Percentiles rank a stretch among this genome's conserved stretches.
These are phyloP conservation scores for Fusarium xylarioides DNA, from an alignment of 2,329 filamentous ascomycete genomes.

Conservation along the genomic window DNA sequence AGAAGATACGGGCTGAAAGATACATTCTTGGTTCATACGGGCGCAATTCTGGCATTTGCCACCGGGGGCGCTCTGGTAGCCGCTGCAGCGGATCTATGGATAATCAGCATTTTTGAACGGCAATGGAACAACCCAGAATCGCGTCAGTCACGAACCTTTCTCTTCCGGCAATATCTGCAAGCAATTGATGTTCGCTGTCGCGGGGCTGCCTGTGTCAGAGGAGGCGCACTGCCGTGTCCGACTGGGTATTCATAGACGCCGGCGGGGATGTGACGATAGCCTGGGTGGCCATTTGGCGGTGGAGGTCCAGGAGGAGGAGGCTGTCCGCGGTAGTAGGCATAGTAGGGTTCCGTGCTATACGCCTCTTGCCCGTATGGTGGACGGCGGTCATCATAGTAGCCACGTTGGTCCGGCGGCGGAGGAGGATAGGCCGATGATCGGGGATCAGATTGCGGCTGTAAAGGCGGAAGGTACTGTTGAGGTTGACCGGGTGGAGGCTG, in stretches of 20 bases:
- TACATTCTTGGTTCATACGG: slow-evolving; percentile 69
- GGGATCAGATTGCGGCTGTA: slow-evolving; percentile 50
- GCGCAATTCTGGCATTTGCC: slow-evolving; percentile 70
- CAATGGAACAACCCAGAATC: background rate
- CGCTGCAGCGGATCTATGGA: slow-evolving; percentile 67
- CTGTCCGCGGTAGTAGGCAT: slow-evolving; percentile 44
- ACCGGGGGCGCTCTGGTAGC: slow-evolving; percentile 66
- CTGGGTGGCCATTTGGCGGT: slow-evolving; percentile 43
- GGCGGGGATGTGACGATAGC: slow-evolving; percentile 43
- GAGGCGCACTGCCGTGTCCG: slow-evolving; percentile 46
- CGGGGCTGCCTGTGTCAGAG: slow-evolving; percentile 62
- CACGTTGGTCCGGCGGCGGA: slow-evolving; percentile 52
- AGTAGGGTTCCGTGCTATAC: slow-evolving; percentile 49
- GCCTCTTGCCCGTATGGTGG: slow-evolving; percentile 48
- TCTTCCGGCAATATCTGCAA: slow-evolving; percentile 68
- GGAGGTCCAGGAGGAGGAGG: slow-evolving; percentile 43
- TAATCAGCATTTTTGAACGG: slow-evolving; percentile 16
- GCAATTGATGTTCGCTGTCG: slow-evolving; percentile 68
- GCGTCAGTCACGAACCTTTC: slow-evolving; percentile 58
- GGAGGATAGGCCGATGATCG: slow-evolving; percentile 50
- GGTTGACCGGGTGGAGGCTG: slow-evolving; percentile 40
- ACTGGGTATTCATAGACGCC: slow-evolving; percentile 48
- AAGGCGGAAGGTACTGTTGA: slow-evolving; percentile 49
- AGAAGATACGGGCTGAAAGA: slow-evolving; percentile 68
- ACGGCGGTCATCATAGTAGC: slow-evolving; percentile 50